Base-by-base conservation (phyloP, 1,284 basidiomycete genomes). In the Apiotrichum sp. region DNA sequence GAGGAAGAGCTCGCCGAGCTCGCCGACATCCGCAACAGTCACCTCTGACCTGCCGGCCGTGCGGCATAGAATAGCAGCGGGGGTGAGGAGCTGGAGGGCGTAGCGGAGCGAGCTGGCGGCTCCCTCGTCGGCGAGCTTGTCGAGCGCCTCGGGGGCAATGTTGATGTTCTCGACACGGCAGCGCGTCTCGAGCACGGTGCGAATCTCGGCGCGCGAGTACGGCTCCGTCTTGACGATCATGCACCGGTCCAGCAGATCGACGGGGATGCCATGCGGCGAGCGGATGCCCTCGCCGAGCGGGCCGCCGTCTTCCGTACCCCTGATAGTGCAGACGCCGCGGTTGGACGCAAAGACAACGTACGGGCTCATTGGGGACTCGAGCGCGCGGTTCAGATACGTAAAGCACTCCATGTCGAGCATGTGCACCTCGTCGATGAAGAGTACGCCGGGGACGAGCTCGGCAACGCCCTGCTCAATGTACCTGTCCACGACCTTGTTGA, bases 361-460 rank as follows among this genome's bases (percentile, higher is more conserved):
- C 0, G 96, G 95, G 13, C 92, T 91, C 85, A 98, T 92, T 14
- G 90, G 87, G 1, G 91, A 93, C 76, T 98, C 95, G 53, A 98
- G 82, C 7, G 97, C 84, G 11, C 93, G 87, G 77, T 98, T 98
- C 50, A 98, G 83, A 78, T 96, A 98, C 7, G 95, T 98, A 80
- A 98, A 98, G 77, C 93, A 97, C 76, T 98, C 96, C 72, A 98
- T 93, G 76, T 98, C 95, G 63, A 98, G 86, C 95, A 98, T 98
- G 79, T 98, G 95, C 22, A 98, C 93, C 83, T 98, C 96, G 75
- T 98, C 96, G 65, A 98, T 96, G 77, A 98, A 98, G 8, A 98
- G 86, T 1, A 98, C 95, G 13, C 95, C 95, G 8, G 95, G 95
- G 1, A 98, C 89, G 35, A 98, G 85, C 77, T 98, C 95, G 22